phyloP scores from a whole-genome alignment of 1,139 yeast species.

The Zygoascus sp. region DNA sequence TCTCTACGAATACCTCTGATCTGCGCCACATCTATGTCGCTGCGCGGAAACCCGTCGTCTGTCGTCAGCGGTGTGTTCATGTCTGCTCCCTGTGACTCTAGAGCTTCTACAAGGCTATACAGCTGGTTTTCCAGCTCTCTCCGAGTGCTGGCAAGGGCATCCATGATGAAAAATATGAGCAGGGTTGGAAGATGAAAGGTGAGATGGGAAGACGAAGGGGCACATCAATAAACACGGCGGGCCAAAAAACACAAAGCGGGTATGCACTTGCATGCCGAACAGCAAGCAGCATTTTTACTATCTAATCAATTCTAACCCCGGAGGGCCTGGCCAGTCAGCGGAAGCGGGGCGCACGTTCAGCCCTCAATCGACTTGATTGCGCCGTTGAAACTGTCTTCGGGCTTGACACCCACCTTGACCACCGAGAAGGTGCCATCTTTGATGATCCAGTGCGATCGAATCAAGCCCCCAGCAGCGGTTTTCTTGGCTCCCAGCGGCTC shows the following conservation, averaged over 20 bases:
- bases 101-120: background rate
- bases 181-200: background rate
- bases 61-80: constrained; percentile 65
- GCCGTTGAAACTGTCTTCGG: constrained; percentile 65
- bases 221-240: background rate
- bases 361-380: constrained; percentile 39
- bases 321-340: too few relatives aligned
- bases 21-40: constrained; percentile 72
- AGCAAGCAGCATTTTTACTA: too few relatives aligned
- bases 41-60: constrained; percentile 78
- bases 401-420: constrained; percentile 66
- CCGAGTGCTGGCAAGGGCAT: background rate
- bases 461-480: constrained; percentile 57
- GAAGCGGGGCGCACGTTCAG: too few relatives aligned
- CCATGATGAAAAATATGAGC: background rate
- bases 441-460: constrained; percentile 88
- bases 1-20: constrained; percentile 58
- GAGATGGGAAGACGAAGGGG: background rate
- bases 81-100: constrained; percentile 40
- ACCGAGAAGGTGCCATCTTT: constrained; percentile 66
- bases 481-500: constrained; percentile 79
- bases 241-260: background rate
- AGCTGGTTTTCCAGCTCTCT: constrained; percentile 22
- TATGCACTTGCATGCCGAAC: too few relatives aligned
- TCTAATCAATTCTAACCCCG: too few relatives aligned